Evolutionary conservation across 345 rosid genomes (phyloP).

Genomic region (Gossypium longicalyx): DNA sequence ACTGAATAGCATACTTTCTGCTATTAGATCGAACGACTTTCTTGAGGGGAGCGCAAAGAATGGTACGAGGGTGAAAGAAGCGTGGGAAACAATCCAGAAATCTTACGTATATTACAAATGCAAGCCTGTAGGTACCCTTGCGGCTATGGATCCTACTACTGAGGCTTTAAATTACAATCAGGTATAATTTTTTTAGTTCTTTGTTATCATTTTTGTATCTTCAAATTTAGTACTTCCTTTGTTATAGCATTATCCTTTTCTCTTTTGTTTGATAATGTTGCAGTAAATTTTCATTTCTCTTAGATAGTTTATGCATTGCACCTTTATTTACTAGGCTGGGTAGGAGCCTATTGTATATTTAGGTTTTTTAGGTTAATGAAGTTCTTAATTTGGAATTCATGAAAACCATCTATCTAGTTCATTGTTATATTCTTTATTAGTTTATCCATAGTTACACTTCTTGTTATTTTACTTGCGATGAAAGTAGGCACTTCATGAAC

Average conservation of each 20-base stretch:
- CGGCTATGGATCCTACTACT: conserved; percentile 8
- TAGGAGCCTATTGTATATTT: background rate
- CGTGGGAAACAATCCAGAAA: background rate
- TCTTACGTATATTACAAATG: conserved; percentile 3
- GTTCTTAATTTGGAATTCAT: background rate
- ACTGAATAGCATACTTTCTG: background rate
- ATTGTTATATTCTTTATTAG: background rate
- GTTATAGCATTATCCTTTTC: background rate
- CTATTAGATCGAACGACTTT: background rate
- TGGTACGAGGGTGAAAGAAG: background rate
- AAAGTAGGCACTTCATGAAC: background rate
- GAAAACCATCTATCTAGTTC: background rate
- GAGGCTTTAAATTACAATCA: conserved; percentile 15
- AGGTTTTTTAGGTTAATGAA: background rate
- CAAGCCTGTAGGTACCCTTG: background rate
- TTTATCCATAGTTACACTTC: background rate
- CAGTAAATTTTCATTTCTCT: conserved; percentile 1
- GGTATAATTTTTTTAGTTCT: background rate
- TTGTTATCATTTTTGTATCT: background rate
- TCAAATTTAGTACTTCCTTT: background rate
- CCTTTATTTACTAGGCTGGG: background rate
- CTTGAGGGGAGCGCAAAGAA: background rate
- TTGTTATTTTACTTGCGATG: background rate
- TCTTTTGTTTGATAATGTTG: background rate
- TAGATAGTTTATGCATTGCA: background rate